These are phyloP conservation scores for Alternaria gansuensis DNA, from an alignment of 2,329 filamentous ascomycete genomes.

Conservation along the genomic window DNA sequence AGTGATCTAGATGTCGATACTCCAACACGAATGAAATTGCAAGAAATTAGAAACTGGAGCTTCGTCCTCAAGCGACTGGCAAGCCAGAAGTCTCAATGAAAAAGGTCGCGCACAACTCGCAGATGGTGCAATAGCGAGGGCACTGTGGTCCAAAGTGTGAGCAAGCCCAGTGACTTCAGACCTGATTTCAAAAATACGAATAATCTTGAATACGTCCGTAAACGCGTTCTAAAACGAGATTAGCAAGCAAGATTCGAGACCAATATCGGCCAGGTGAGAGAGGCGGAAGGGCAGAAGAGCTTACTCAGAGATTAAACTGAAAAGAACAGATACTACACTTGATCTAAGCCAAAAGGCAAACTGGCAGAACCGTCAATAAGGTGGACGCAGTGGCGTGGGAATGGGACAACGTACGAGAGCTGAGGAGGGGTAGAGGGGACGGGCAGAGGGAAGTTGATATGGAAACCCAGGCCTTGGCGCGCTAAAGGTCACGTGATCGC, in stretches of 20 bases:
- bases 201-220: background rate
- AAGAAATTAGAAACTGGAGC: background rate
- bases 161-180: conserved; percentile 9
- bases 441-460: conserved; percentile 3
- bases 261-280: no score
- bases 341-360: conserved; percentile 11
- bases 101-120: conserved; percentile 1
- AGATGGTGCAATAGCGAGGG: conserved; percentile 1
- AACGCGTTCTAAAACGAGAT: background rate
- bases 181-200: conserved; percentile 4
- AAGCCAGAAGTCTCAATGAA: conserved; percentile 4
- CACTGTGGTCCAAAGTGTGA: conserved; percentile 7
- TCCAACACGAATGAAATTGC: background rate
- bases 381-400: no score
- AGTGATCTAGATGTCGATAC: no score
- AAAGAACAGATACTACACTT: conserved; percentile 11
- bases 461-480: background rate
- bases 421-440: background rate
- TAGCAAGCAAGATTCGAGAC: background rate
- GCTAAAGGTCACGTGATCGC: conserved; percentile 4
- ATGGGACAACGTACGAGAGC: background rate
- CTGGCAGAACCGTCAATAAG: no score
- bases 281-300: background rate
- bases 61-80: conserved; percentile 1
- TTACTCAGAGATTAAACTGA: conserved; percentile 9